phyloP scores from a whole-genome alignment of 192 early-diverging fungal genomes.

The Gamsiella multidivaricata region DNA sequence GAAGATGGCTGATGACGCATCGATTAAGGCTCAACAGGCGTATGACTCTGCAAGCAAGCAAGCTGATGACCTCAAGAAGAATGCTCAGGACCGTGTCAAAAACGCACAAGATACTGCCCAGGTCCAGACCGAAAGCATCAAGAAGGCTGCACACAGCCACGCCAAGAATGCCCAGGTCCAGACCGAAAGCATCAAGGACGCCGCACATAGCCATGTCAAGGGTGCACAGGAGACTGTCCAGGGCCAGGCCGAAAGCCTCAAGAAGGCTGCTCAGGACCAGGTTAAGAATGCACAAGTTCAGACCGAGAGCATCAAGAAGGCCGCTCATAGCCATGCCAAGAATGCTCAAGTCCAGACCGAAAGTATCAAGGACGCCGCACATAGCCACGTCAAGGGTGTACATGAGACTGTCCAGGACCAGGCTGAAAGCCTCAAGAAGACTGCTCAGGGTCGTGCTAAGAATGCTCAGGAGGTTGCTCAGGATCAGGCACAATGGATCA shows the following conservation, averaged over 20 bases:
- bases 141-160: background rate
- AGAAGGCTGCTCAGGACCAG: too few relatives aligned
- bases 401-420: background rate
- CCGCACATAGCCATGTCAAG: slow-evolving; percentile 4
- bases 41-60: slow-evolving; percentile 23
- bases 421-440: slow-evolving; percentile 6
- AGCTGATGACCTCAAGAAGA: too few relatives aligned
- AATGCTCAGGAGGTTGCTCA: slow-evolving; percentile 1
- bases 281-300: too few relatives aligned
- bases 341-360: slow-evolving; percentile 10
- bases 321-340: background rate
- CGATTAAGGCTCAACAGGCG: slow-evolving; percentile 16
- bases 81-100: too few relatives aligned
- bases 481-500: slow-evolving; percentile 14
- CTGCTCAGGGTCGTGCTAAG: slow-evolving; percentile 10
- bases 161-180: slow-evolving; percentile 9
- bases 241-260: slow-evolving; percentile 6
- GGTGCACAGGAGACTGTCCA: slow-evolving; percentile 1
- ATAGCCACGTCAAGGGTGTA: background rate
- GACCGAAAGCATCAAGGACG: slow-evolving; percentile 21
- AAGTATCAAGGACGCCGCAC: slow-evolving; percentile 21
- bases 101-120: too few relatives aligned
- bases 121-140: too few relatives aligned
- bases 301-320: background rate
- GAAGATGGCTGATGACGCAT: slow-evolving; percentile 5